These are phyloP conservation scores for Aquilaria malaccensis DNA, from an alignment of 345 rosid genomes.

Conservation along the genomic window DNA sequence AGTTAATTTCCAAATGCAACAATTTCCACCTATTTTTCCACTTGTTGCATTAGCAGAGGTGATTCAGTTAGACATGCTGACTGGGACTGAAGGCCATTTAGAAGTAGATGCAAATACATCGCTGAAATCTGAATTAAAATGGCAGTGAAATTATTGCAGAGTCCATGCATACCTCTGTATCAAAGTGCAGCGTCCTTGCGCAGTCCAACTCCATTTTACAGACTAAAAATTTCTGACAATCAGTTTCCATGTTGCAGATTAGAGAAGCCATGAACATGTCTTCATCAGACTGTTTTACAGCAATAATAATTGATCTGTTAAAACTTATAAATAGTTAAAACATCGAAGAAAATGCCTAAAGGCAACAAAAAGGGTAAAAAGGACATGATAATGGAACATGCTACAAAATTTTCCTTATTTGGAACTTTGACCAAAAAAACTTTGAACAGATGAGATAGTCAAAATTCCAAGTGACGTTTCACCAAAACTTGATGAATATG, in stretches of 20 bases:
- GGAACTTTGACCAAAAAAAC: not conserved
- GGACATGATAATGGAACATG: too few relatives aligned
- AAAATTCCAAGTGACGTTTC: not conserved
- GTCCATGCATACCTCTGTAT: slow-evolving; percentile 62
- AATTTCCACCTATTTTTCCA: too few relatives aligned
- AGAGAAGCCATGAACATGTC: slow-evolving; percentile 82
- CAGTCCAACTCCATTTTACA: slow-evolving; percentile 90
- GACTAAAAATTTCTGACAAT: slow-evolving; percentile 76
- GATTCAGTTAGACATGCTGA: too few relatives aligned
- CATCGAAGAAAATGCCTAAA: too few relatives aligned
- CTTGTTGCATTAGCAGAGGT: too few relatives aligned
- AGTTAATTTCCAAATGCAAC: too few relatives aligned
- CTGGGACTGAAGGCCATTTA: not conserved
- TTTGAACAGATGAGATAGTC: not conserved
- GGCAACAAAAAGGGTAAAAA: too few relatives aligned
- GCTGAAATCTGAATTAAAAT: not conserved
- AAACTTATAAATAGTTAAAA: too few relatives aligned
- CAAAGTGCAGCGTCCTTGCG: slow-evolving; percentile 76
- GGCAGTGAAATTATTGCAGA: slow-evolving; percentile 15
- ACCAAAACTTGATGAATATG: not conserved
- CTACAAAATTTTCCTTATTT: too few relatives aligned
- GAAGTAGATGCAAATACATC: too few relatives aligned
- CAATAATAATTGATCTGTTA: slow-evolving; percentile 1
- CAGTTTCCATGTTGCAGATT: slow-evolving; percentile 76
- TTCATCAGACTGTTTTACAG: slow-evolving; percentile 59